Conservation (phyloP, 176 grass and related monocot species). For the Dactylis glomerata region DNA sequence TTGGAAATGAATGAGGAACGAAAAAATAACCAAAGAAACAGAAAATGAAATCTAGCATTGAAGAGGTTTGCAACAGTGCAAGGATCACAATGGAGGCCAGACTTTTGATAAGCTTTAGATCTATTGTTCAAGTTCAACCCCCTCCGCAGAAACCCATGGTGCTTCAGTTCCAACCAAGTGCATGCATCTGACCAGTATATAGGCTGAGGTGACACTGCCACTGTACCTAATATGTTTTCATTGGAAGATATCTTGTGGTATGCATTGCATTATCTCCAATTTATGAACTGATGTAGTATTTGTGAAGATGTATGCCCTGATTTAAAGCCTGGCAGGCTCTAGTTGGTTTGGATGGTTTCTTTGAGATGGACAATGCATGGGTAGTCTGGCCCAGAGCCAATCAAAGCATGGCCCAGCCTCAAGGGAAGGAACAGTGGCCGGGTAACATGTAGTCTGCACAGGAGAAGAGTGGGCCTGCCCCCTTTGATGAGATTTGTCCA, state of each 20-base stretch:
- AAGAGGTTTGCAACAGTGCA: constrained; percentile 11
- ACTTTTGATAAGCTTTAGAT: neutral
- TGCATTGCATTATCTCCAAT: constrained; percentile 10
- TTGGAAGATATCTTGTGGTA: constrained; percentile 21
- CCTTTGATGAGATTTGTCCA: constrained; percentile 21
- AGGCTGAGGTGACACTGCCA: constrained; percentile 23
- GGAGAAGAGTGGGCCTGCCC: constrained; percentile 15
- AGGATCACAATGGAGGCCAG: neutral
- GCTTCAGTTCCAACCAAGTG: constrained; percentile 24
- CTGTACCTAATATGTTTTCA: constrained; percentile 25
- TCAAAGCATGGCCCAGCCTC: constrained; percentile 29
- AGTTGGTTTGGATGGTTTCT: constrained; percentile 31
- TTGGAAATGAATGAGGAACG: neutral
- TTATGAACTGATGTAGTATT: neutral
- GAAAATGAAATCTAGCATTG: neutral
- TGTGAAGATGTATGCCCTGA: neutral
- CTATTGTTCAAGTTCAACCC: constrained; percentile 13
- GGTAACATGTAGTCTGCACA: neutral
- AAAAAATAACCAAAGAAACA: neutral
- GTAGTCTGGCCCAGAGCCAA: constrained; percentile 21
- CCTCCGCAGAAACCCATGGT: neutral
- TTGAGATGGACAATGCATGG: constrained; percentile 38
- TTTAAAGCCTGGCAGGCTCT: constrained; percentile 5
- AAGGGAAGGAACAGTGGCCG: neutral
- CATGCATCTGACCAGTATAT: constrained; percentile 36